A percentile compares a stretch with the other conserved stretches of the same genome.
phyloP scores from a whole-genome alignment of 208 protist species.

The Acanthamoeba sp. region DNA sequence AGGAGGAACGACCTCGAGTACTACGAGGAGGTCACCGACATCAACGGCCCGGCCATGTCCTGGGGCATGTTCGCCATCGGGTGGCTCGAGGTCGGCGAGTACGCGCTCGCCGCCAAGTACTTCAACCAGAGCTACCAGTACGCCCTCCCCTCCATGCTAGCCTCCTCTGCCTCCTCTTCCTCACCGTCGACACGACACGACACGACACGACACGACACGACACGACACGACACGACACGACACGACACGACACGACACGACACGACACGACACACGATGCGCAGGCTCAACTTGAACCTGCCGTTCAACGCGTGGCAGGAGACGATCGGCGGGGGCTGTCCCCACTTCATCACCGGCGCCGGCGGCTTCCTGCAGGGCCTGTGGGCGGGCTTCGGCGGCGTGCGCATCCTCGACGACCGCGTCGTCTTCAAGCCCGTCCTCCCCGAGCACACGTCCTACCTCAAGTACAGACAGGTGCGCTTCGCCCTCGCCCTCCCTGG shows the following conservation, averaged over 20 bases:
- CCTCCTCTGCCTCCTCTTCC: no score
- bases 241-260: no score
- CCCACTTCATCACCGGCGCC: slow-evolving; percentile 77
- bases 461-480: slow-evolving; percentile 13
- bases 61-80: slow-evolving; percentile 72
- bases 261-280: not conserved
- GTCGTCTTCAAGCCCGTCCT: not conserved
- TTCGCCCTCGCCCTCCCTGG: not conserved
- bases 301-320: slow-evolving; percentile 75
- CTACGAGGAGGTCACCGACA: slow-evolving; percentile 64
- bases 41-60: slow-evolving; percentile 77
- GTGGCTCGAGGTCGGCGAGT: slow-evolving; percentile 67
- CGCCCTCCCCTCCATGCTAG: not conserved
- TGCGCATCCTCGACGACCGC: slow-evolving; percentile 36
- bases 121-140: slow-evolving; percentile 68
- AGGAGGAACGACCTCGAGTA: slow-evolving; percentile 53
- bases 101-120: not conserved
- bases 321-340: slow-evolving; percentile 49
- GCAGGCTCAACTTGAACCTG: slow-evolving; percentile 64
- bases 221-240: not conserved
- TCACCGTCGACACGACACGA: not conserved
- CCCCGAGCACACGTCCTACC: slow-evolving; percentile 9
- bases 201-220: no score
- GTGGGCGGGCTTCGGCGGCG: slow-evolving; percentile 72
- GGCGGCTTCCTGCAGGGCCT: slow-evolving; percentile 78